Base-by-base conservation (phyloP, 1,139 yeast genomes). In the Scheffersomyces illinoinensis region DNA sequence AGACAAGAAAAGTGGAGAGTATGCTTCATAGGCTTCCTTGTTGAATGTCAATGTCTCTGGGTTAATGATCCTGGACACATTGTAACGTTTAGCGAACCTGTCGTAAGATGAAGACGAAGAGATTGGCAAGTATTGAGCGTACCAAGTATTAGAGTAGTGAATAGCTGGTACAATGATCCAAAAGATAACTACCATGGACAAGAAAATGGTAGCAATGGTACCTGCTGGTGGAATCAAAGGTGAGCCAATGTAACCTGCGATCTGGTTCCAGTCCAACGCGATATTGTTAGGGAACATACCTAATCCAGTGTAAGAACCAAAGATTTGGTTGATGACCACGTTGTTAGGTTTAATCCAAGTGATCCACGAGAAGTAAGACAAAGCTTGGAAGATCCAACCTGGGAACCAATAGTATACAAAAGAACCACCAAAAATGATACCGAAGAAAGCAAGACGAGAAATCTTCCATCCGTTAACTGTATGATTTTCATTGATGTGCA, bases 201-300 rank as follows among this genome's bases (percentile, higher is more conserved):
- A 54, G 59, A 82, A 75, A 61, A 84, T 79, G 64, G 88, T 86
- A 48, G 81, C 76, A 58, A 84, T 74, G 20, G 88, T 83, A 56
- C 83, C 76, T 55, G 87, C 85, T 43, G 93, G 93, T 8, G 91
- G 89, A 64, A 87, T 81, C 67, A 89, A 79, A 12, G 93, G 91
- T 26, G 89, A 83, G 18, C 88, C 86, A 61, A 85, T 74, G 71
- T 83, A 85, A 56, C 87, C 89, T 50, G 81, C 75, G 54, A 79
- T 73, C 68, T 79, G 83, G 65, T 77, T 78, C 83, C 83, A 79
- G 66, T 75, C 79, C 61, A 76, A 74, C 7, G 71, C 70, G 2
- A 85, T 74, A 55, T 55, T 55, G 56, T 85, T 69, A 24, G 93
- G 93, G 67, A 87, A 73, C 70, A 87, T 70, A 33, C 91, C 92